Evolutionary conservation across 371 early-diverging fungal genomes (phyloP).

Genomic region (Mortierella sp.): DNA sequence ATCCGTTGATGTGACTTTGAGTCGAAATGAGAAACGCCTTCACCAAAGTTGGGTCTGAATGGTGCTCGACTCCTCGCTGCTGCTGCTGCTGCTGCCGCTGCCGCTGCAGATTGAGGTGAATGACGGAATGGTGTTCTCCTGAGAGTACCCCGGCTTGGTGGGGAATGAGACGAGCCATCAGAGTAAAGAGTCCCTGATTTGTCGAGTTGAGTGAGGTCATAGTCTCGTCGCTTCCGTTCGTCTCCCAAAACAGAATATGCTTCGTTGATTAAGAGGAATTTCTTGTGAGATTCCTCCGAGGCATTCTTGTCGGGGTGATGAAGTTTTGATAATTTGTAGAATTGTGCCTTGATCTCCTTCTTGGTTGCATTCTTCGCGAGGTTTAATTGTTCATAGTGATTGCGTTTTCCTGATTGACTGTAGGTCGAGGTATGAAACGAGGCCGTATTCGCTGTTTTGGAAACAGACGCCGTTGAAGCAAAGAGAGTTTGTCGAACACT

Average conservation of each 20-base stretch:
- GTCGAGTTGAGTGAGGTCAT: slow-evolving; percentile 70
- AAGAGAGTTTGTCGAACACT: background rate
- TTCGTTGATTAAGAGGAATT: slow-evolving; percentile 86
- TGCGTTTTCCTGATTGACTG: slow-evolving; percentile 2
- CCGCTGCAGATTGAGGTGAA: slow-evolving; percentile 51
- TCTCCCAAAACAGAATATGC: slow-evolving; percentile 88
- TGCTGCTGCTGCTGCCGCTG: slow-evolving; percentile 34
- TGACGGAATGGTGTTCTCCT: slow-evolving; percentile 51
- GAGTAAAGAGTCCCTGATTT: slow-evolving; percentile 40
- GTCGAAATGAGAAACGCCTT: slow-evolving; percentile 34
- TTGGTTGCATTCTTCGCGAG: slow-evolving; percentile 67
- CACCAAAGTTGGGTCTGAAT: slow-evolving; percentile 15
- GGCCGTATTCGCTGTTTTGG: background rate
- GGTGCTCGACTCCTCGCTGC: slow-evolving; percentile 14
- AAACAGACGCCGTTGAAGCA: background rate
- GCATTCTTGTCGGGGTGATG: slow-evolving; percentile 92
- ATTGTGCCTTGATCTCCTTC: slow-evolving; percentile 80
- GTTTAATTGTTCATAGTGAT: slow-evolving; percentile 71
- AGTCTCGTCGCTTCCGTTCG: slow-evolving; percentile 78
- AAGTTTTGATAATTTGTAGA: slow-evolving; percentile 85
- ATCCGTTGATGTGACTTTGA: slow-evolving; percentile 54
- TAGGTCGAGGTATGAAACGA: slow-evolving; percentile 23
- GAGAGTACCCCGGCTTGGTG: slow-evolving; percentile 33
- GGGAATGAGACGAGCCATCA: slow-evolving; percentile 2
- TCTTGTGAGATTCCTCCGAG: slow-evolving; percentile 74